Percentiles rank a stretch among this genome's conserved stretches.
Conservation (phyloP, 2,329 filamentous ascomycete genomes). For the Simplicillium aogashimaense region DNA sequence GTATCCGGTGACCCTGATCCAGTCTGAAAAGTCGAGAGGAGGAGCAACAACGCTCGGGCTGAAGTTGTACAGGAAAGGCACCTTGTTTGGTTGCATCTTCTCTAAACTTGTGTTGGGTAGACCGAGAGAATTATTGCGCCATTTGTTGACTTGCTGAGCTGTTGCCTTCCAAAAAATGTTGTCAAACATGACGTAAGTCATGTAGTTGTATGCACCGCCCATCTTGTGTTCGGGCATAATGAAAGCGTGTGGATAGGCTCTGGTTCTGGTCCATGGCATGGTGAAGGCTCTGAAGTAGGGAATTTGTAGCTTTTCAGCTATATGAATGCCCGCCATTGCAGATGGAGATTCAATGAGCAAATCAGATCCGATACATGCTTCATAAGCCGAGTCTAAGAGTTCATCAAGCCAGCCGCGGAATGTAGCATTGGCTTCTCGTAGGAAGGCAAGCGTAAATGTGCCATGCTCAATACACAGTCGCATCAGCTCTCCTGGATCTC, state of each 20-base stretch:
- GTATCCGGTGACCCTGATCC: conserved; percentile 95
- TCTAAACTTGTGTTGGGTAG: conserved; percentile 75
- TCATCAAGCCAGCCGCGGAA: conserved; percentile 96
- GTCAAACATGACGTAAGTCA: conserved; percentile 94
- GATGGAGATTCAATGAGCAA: conserved; percentile 91
- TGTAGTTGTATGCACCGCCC: conserved; percentile 90
- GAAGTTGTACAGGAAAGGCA: conserved; percentile 98
- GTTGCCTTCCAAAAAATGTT: conserved; percentile 95
- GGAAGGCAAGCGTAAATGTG: conserved; percentile 89
- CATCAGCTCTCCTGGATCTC: conserved; percentile 92
- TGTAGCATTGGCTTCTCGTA: conserved; percentile 75
- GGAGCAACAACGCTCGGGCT: conserved; percentile 89
- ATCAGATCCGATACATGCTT: conserved; percentile 77
- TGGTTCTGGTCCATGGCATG: conserved; percentile 96
- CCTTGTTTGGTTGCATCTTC: conserved; percentile 91
- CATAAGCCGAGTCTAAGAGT: conserved; percentile 71
- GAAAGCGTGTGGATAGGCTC: conserved; percentile 94
- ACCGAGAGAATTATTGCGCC: conserved; percentile 73
- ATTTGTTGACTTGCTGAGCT: conserved; percentile 81
- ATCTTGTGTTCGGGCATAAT: conserved; percentile 87
- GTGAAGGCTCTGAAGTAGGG: conserved; percentile 97
- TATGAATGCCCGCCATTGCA: conserved; percentile 96
- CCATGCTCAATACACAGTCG: conserved; percentile 91
- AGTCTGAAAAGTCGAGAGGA: conserved; percentile 91
- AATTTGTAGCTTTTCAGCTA: conserved; percentile 84